These are phyloP conservation scores for Phascolomyces articulosus DNA, from an alignment of 371 early-diverging fungal genomes.

Conservation along the genomic window DNA sequence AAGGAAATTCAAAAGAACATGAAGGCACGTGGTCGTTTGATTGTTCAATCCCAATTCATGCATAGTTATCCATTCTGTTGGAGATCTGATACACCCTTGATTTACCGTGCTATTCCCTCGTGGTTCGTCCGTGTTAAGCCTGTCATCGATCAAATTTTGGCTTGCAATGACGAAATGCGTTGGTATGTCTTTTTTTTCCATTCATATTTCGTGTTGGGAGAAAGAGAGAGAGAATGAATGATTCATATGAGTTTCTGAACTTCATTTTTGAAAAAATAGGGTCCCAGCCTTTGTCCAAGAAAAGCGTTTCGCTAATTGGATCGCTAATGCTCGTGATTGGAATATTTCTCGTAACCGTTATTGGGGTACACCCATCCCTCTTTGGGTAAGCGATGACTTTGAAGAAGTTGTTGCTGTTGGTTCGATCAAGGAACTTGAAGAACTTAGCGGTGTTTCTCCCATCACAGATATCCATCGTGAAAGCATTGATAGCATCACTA, in stretches of 20 bases:
- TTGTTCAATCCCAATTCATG: constrained; percentile 86
- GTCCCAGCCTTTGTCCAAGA: constrained; percentile 98
- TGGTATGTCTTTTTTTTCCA: constrained; percentile 61
- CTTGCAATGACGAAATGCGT: constrained; percentile 89
- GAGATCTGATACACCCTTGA: constrained; percentile 99
- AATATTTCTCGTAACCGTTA: constrained; percentile 99
- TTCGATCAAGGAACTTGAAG: constrained; percentile 94
- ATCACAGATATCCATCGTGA: constrained; percentile 99
- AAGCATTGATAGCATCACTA: constrained; percentile 96
- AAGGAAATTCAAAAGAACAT: constrained; percentile 94
- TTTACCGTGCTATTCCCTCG: constrained; percentile 98
- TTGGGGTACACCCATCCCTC: constrained; percentile 99
- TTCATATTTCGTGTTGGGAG: no score
- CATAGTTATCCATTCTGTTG: constrained; percentile 98
- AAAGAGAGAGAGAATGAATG: no score
- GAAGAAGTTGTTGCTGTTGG: constrained; percentile 96
- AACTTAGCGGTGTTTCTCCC: constrained; percentile 83
- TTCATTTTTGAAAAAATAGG: constrained; percentile 34
- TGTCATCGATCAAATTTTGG: constrained; percentile 85
- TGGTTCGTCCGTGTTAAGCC: constrained; percentile 99
- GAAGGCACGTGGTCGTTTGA: constrained; percentile 83
- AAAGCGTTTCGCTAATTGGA: constrained; percentile 99
- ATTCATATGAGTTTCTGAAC: no score
- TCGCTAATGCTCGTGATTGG: constrained; percentile 99
- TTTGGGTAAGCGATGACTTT: constrained; percentile 97